Evolutionary conservation across 2,329 filamentous ascomycete species (phyloP).

Genomic region (Stagonosporopsis tanaceti): DNA sequence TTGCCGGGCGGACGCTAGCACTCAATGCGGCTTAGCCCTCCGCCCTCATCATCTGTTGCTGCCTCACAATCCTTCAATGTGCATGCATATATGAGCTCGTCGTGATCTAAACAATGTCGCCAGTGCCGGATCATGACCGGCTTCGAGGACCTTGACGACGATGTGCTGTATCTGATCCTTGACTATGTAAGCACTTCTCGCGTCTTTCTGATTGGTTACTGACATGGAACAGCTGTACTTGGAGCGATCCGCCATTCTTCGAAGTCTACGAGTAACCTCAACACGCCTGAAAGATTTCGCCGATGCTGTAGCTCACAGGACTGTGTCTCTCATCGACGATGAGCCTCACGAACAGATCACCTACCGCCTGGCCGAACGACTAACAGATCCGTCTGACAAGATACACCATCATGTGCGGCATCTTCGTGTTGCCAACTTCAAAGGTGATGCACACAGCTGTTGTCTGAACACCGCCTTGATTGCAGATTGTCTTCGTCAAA

Average conservation of each 20-base stretch:
- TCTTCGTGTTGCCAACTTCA: slow-evolving; percentile 23
- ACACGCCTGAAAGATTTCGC: slow-evolving; percentile 23
- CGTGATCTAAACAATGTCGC: neutral
- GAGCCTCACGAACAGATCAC: slow-evolving; percentile 19
- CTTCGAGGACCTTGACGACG: slow-evolving; percentile 26
- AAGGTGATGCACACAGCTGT: slow-evolving; percentile 26
- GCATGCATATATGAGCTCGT: neutral
- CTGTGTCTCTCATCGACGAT: slow-evolving; percentile 21
- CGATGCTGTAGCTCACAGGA: slow-evolving; percentile 23
- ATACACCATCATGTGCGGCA: slow-evolving; percentile 21
- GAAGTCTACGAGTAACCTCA: slow-evolving; percentile 19
- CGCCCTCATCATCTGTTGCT: slow-evolving; percentile 21
- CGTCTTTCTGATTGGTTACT: slow-evolving; percentile 5
- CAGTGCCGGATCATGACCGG: slow-evolving; percentile 3
- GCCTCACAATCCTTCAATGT: slow-evolving; percentile 2
- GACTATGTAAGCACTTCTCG: slow-evolving; percentile 21
- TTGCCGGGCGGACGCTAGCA: slow-evolving; percentile 21
- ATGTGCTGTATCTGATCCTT: slow-evolving; percentile 27
- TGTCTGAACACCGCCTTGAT: slow-evolving; percentile 26
- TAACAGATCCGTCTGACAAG: slow-evolving; percentile 19
- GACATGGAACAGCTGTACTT: slow-evolving; percentile 11
- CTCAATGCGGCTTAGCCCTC: slow-evolving; percentile 23
- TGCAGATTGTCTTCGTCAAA: slow-evolving; percentile 7
- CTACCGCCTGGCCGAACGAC: slow-evolving; percentile 22
- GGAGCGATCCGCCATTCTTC: slow-evolving; percentile 16